Evolutionary conservation across 2,329 filamentous ascomycete species (phyloP), one percentile per base, ranked within the genome.

Genomic region (Sphaceloma murrayae): DNA sequence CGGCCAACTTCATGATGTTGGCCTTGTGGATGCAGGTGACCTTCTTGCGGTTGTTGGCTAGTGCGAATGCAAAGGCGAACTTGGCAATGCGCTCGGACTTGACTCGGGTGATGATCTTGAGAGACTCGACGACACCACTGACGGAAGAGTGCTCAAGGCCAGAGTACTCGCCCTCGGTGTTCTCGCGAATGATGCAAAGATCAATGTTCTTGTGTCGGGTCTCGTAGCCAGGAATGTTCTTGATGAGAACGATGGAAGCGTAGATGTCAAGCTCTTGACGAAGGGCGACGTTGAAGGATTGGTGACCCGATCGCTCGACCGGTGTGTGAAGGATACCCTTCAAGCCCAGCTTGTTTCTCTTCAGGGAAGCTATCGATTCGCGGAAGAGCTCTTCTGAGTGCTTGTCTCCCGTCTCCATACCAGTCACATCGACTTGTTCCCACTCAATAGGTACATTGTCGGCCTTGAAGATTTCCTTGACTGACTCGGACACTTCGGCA

Each of bases 1-100:
- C 91, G 65, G 88, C 89, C 48, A 98, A 77, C 78, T 98, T 98
- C 91, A 98, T 98, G 74, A 98, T 98, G 77, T 98, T 98, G 70
- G 91, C 91, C 78, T 98, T 98, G 82, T 98, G 91, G 64, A 98
- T 96, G 74, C 89, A 95, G 55, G 91, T 96, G 47, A 98, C 86
- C 83, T 96, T 96, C 77, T 93, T 89, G 65, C 91, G 80, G 78
- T 93, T 89, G 77, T 98, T 98, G 68, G 91, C 91, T 48, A 96
- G 82, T 48, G 91, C 91, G 62, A 98, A 98, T 63, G 84, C 82
- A 67, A 96, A 96, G 54, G 91, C 91, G 63, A 98, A 98, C 72
- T 94, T 94, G 71, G 89, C 86, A 61, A 98, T 98, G 64, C 91
- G 86, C 80, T 98, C 91, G 46, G 87, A 94, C 78, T 98, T 96